Percentiles rank a stretch among this genome's conserved stretches.
Conservation (phyloP, 768 basidiomycete genomes). For the Serendipita vermifera region DNA sequence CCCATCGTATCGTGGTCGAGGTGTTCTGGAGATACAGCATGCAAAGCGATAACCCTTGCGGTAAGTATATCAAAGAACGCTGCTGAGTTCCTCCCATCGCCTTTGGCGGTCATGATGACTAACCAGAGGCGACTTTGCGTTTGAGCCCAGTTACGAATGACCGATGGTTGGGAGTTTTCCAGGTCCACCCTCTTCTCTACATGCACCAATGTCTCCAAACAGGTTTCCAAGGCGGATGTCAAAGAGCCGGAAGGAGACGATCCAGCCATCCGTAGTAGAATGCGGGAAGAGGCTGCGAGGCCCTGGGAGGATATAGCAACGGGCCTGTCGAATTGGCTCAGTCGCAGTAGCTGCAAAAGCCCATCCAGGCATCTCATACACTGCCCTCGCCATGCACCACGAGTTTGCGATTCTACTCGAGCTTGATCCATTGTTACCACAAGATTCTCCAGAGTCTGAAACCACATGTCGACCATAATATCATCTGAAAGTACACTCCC, state of each 20-base stretch:
- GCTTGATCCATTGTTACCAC: conserved; percentile 14
- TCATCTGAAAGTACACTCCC: conserved; percentile 17
- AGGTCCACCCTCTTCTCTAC: background rate
- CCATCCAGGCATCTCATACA: background rate
- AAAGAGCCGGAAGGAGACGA: background rate
- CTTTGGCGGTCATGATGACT: background rate
- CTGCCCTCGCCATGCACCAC: background rate
- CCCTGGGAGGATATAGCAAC: conserved; percentile 1
- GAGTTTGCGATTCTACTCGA: conserved; percentile 12
- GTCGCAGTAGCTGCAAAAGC: conserved; percentile 10
- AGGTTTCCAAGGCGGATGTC: background rate
- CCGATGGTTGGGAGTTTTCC: background rate
- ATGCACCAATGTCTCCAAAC: background rate
- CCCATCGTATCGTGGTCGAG: no score
- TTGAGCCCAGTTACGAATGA: background rate
- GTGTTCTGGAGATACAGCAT: no score
- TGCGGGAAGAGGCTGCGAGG: background rate
- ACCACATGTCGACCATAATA: conserved; percentile 18
- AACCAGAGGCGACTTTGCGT: conserved; percentile 1
- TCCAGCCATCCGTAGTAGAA: background rate
- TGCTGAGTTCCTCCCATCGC: background rate
- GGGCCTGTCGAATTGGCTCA: background rate
- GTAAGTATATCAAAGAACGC: background rate
- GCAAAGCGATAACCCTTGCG: background rate
- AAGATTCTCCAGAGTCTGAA: conserved; percentile 26